These are phyloP conservation scores for Thuidium tamariscinum DNA, from an alignment of 225 moss, liverwort and hornwort species.

Conservation along the genomic window DNA sequence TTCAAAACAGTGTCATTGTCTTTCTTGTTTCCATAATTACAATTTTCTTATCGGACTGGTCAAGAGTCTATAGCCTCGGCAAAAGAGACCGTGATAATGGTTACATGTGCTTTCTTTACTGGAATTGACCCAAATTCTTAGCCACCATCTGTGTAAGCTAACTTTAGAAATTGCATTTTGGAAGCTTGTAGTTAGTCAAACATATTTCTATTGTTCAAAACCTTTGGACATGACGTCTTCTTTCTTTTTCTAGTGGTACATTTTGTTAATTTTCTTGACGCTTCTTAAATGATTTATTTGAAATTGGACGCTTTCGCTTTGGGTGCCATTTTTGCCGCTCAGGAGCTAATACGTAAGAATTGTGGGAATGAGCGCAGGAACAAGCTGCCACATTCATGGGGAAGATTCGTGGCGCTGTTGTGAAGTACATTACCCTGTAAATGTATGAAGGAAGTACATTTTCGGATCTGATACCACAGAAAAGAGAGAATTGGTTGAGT, in stretches of 20 bases:
- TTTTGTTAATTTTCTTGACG: not conserved
- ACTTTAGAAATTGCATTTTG: not conserved
- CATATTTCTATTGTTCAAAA: not conserved
- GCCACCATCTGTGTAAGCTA: not conserved
- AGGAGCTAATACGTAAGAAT: not conserved
- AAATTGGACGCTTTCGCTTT: not conserved
- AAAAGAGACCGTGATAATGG: not conserved
- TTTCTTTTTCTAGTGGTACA: not conserved
- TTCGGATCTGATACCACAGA: not conserved
- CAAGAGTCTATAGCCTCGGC: not conserved
- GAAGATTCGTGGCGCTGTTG: slow-evolving; percentile 69
- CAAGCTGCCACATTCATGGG: slow-evolving; percentile 64
- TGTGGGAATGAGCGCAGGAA: slow-evolving; percentile 29
- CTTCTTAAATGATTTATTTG: not conserved
- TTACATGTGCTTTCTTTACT: not conserved
- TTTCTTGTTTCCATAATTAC: not conserved
- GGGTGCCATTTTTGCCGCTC: too few species aligned
- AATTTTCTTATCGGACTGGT: not conserved
- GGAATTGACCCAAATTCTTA: not conserved
- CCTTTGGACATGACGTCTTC: not conserved
- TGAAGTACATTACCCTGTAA: slow-evolving; percentile 77
- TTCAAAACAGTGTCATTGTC: not conserved
- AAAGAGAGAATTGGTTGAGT: not conserved
- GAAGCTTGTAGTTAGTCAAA: not conserved
- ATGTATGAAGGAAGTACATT: not conserved